Evolutionary conservation across 2,329 filamentous ascomycete species (phyloP).

Genomic region (Claviceps lovelessii): DNA sequence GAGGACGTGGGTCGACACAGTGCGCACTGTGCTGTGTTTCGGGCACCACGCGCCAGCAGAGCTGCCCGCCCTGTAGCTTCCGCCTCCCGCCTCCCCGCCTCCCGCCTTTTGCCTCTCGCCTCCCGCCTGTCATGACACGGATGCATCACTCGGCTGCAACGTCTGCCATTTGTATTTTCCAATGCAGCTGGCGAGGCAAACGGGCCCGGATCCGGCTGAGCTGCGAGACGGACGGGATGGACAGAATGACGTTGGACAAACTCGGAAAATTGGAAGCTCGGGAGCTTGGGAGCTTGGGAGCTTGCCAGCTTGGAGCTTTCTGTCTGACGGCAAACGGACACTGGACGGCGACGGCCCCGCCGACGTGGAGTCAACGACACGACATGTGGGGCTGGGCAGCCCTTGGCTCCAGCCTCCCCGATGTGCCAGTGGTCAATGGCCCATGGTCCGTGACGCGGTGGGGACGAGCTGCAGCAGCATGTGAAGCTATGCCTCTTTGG

Average conservation of each 20-base stretch:
- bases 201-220: neutral
- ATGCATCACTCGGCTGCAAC: neutral
- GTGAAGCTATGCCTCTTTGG: conserved; percentile 12
- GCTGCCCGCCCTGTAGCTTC: no score
- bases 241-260: conserved; percentile 1
- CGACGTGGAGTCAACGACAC: neutral
- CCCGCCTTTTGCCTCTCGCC: neutral
- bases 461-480: conserved; percentile 6
- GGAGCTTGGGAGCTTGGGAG: conserved; percentile 1
- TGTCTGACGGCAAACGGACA: neutral
- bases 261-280: neutral
- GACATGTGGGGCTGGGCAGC: neutral
- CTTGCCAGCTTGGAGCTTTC: neutral
- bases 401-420: no score
- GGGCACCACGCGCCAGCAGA: neutral
- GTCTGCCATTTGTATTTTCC: neutral
- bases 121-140: conserved; percentile 5
- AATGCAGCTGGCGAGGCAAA: neutral
- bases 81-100: neutral
- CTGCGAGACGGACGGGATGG: neutral
- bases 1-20: neutral
- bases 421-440: neutral
- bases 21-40: neutral
- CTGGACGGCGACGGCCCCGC: neutral
- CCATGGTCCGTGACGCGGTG: conserved; percentile 1